These are phyloP conservation scores for Cerrena zonata DNA, from an alignment of 1,284 basidiomycete species.

Conservation along the genomic window DNA sequence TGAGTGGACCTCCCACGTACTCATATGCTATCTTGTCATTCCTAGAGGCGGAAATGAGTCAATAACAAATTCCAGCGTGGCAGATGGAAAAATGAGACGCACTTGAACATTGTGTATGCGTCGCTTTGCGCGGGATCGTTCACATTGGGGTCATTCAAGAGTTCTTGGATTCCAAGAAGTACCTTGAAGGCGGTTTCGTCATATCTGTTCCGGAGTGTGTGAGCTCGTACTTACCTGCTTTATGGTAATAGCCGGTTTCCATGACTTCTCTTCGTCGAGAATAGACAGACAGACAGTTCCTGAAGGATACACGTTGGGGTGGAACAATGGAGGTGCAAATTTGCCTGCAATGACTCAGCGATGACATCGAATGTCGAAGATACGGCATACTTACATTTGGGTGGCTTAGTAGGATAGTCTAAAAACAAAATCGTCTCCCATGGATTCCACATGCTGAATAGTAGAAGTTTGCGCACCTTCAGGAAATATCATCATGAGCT, in stretches of 20 bases:
- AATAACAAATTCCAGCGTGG: constrained; percentile 3
- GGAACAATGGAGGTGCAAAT: constrained; percentile 93
- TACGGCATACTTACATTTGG: constrained; percentile 66
- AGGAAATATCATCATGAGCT: constrained; percentile 89
- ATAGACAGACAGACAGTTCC: constrained; percentile 98
- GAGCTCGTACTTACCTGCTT: constrained; percentile 70
- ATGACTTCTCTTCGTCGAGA: constrained; percentile 96
- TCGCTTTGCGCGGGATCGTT: constrained; percentile 95
- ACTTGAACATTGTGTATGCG: constrained; percentile 98
- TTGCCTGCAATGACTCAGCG: constrained; percentile 60
- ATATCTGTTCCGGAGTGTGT: not conserved
- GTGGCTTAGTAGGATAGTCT: constrained; percentile 95
- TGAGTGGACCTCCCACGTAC: constrained; percentile 42
- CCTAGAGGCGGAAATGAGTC: constrained; percentile 36
- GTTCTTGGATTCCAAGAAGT: constrained; percentile 89
- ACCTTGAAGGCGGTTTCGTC: constrained; percentile 52
- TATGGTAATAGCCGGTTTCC: constrained; percentile 98
- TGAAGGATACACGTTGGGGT: constrained; percentile 98
- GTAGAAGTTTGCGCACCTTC: constrained; percentile 59
- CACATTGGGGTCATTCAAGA: constrained; percentile 91
- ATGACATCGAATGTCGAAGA: constrained; percentile 10
- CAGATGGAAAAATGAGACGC: constrained; percentile 24
- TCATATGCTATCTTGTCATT: constrained; percentile 88
- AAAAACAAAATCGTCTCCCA: constrained; percentile 12
- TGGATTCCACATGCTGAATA: constrained; percentile 11